A percentile compares a stretch with the other conserved stretches of the same genome.
phyloP scores from a whole-genome alignment of 768 basidiomycete species.

The Flagelloscypha sp. region DNA sequence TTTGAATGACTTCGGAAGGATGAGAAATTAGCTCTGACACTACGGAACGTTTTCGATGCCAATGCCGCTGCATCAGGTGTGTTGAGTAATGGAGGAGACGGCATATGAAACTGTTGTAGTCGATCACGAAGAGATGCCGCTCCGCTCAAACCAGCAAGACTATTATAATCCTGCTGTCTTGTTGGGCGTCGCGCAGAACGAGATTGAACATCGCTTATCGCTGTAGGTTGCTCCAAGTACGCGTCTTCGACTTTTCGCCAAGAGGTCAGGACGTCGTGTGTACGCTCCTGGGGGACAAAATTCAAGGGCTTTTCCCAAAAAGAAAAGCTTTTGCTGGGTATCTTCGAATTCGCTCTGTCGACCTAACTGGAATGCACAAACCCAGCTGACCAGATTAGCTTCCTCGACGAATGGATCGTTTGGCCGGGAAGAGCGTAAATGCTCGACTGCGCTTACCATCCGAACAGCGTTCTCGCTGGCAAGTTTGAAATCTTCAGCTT shows the following conservation, averaged over 20 bases:
- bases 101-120: constrained; percentile 61
- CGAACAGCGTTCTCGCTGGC: constrained; percentile 65
- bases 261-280: constrained; percentile 65
- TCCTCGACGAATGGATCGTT: constrained; percentile 41
- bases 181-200: constrained; percentile 13
- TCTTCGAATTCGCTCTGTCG: constrained; percentile 72
- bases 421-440: constrained; percentile 30
- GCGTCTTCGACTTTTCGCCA: constrained; percentile 75
- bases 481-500: constrained; percentile 67
- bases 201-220: constrained; percentile 10
- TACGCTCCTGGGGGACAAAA: constrained; percentile 76
- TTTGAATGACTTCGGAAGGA: constrained; percentile 44
- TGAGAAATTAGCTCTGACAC: constrained; percentile 68
- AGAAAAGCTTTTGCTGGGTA: constrained; percentile 51
- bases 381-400: constrained; percentile 82
- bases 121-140: constrained; percentile 51
- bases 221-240: constrained; percentile 32
- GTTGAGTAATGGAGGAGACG: constrained; percentile 56
- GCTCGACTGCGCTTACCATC: constrained; percentile 60
- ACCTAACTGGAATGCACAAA: constrained; percentile 81
- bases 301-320: constrained; percentile 77
- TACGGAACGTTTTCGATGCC: constrained; percentile 71
- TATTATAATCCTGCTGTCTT: constrained; percentile 8
- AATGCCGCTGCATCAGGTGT: constrained; percentile 76
- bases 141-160: constrained; percentile 23